Evolutionary conservation across 352 stramenopile genomes (phyloP).

Genomic region (Pythium phragmitis): DNA sequence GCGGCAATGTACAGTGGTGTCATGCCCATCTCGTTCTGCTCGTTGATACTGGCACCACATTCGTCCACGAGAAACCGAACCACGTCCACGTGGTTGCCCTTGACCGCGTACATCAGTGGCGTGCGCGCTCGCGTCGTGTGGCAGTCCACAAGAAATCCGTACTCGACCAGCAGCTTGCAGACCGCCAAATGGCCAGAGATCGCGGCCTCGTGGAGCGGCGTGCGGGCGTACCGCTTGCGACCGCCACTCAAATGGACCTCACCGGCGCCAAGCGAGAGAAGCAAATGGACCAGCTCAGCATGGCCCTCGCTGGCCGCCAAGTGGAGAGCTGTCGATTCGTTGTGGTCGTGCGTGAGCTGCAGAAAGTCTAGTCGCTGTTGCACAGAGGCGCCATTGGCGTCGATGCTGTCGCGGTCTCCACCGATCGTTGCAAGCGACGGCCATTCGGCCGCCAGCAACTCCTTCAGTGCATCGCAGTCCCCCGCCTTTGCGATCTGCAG

Average conservation of each 20-base stretch:
- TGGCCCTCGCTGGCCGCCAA: constrained; percentile 62
- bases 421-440: not conserved
- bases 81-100: constrained; percentile 55
- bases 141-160: constrained; percentile 66
- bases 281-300: constrained; percentile 37
- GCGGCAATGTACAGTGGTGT: constrained; percentile 69
- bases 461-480: constrained; percentile 32
- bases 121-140: constrained; percentile 77
- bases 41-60: constrained; percentile 55
- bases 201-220: constrained; percentile 71
- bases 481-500: constrained; percentile 52
- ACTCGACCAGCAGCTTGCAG: constrained; percentile 51
- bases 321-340: constrained; percentile 59
- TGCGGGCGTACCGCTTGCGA: constrained; percentile 64
- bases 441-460: constrained; percentile 29
- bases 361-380: constrained; percentile 40
- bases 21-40: constrained; percentile 80
- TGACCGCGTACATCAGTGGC: constrained; percentile 76
- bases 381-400: not conserved
- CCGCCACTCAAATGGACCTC: constrained; percentile 62
- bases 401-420: not conserved
- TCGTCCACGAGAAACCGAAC: constrained; percentile 47
- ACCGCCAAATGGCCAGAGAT: constrained; percentile 58
- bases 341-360: constrained; percentile 69
- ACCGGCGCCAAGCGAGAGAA: constrained; percentile 50